phyloP scores from a whole-genome alignment of 441 rosid genomes.

The Pelargonium cotyledonis region DNA sequence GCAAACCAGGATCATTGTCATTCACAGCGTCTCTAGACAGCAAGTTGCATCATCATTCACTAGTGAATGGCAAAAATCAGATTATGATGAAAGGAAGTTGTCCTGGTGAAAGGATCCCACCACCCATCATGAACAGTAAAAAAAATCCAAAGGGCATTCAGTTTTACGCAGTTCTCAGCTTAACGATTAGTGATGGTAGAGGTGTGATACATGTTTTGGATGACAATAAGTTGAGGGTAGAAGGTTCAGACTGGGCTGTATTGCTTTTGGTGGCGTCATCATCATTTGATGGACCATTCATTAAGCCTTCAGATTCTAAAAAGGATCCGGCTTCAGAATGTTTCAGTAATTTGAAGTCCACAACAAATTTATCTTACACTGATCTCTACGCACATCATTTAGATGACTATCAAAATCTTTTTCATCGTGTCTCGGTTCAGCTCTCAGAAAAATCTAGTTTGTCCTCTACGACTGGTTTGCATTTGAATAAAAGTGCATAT shows the following conservation, averaged over 20 bases:
- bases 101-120: conserved; percentile 23
- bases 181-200: conserved; percentile 18
- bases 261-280: conserved; percentile 21
- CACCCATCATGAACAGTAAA: conserved; percentile 8
- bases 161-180: conserved; percentile 19
- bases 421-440: conserved; percentile 21
- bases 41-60: conserved; percentile 19
- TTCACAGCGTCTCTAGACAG: conserved; percentile 22
- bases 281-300: conserved; percentile 22
- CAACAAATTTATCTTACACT: conserved; percentile 16
- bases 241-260: conserved; percentile 22
- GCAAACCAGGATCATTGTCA: conserved; percentile 21
- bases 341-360: conserved; percentile 12
- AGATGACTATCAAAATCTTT: conserved; percentile 25
- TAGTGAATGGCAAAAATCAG: conserved; percentile 6
- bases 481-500: neutral
- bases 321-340: conserved; percentile 17
- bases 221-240: conserved; percentile 22
- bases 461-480: neutral
- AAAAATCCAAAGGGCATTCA: conserved; percentile 17
- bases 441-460: conserved; percentile 15
- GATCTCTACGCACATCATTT: conserved; percentile 23
- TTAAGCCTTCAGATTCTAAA: conserved; percentile 20
- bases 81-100: conserved; percentile 24
- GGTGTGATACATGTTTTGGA: conserved; percentile 14